Evolutionary conservation across 257 asterid species (phyloP), one percentile per base, ranked within the genome.

Genomic region (Nicotiana benthamiana): DNA sequence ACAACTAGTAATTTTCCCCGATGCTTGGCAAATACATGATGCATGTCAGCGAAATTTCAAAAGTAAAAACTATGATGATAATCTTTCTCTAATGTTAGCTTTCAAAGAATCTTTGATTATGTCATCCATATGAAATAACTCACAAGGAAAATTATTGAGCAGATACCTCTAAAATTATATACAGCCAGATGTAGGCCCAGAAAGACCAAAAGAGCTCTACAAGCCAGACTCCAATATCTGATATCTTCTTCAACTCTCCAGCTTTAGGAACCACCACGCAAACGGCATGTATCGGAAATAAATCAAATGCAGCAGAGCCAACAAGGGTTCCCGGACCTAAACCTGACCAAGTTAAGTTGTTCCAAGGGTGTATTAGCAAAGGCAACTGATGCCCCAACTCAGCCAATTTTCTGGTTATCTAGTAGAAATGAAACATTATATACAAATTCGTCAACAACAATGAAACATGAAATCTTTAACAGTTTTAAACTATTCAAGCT

Each of bases 141-240:
- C 32, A 2, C n/a, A 40, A n/a, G 32, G 36, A 22, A 46, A 60
- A 46, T 6, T 46, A 46, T 34, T 48, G 40, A 48, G 40, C 40
- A 48, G 79, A 74, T 68, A 93, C 99, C 98, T 93, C 92, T 83
- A 95, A 79, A 36, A 92, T 95, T 75, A 95, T 90, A 79, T 95
- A 95, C n/a, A 95, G 93, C 99, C 99, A 95, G 83, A 92, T 83
- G 88, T 93, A 95, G 83, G 99, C 99, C 99, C 99, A 95, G 84
- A 95, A 93, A 82, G 99, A 95, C 98, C 99, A 95, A 86, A 95
- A 87, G 81, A 95, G 99, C 87, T 91, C 99, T 63, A 95, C 97
- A 82, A 95, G 89, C 99, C 98, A 95, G 64, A 95, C 96, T 74
- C 99, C 99, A 8, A 93, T 67, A 79, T 95, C 97, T 63, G 99